Conservation (phyloP, 2,329 filamentous ascomycete species). For the Fusarium pininemorale region DNA sequence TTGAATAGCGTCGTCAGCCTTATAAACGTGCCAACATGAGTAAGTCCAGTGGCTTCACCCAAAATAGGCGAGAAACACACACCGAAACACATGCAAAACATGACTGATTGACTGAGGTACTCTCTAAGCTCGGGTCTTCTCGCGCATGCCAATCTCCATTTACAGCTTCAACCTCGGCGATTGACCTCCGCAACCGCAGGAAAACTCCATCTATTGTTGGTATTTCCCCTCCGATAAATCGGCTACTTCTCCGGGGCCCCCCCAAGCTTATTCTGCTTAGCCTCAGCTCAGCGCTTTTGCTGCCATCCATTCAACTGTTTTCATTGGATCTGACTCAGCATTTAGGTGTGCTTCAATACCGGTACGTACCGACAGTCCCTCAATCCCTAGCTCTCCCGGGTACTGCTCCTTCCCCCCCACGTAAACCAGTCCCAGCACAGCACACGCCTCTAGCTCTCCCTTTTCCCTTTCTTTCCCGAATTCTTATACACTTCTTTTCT, state of each 20-base stretch:
- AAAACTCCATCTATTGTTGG: slow-evolving; percentile 8
- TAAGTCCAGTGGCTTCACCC: not conserved
- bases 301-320: slow-evolving; percentile 23
- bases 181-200: slow-evolving; percentile 21
- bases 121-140: slow-evolving; percentile 24
- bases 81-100: slow-evolving; percentile 30
- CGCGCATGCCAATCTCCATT: slow-evolving; percentile 18
- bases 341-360: not conserved
- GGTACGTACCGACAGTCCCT: slow-evolving; percentile 15
- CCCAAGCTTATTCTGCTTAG: slow-evolving; percentile 22
- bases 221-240: slow-evolving; percentile 25
- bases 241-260: slow-evolving; percentile 16
- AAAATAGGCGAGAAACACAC: slow-evolving; percentile 1
- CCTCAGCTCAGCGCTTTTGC: slow-evolving; percentile 22
- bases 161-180: slow-evolving; percentile 27
- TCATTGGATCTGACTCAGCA: slow-evolving; percentile 34
- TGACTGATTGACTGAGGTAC: not conserved
- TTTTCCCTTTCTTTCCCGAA: slow-evolving; percentile 11
- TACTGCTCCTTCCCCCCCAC: slow-evolving; percentile 24
- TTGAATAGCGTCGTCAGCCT: slow-evolving; percentile 18
- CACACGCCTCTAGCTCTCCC: slow-evolving; percentile 38
- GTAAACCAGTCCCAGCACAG: slow-evolving; percentile 19
- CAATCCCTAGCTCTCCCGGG: slow-evolving; percentile 14
- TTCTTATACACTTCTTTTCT: slow-evolving; percentile 10
- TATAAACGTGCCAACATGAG: slow-evolving; percentile 10